phyloP scores from a whole-genome alignment of 2,329 filamentous ascomycete species.

The Penicillium expansum region DNA sequence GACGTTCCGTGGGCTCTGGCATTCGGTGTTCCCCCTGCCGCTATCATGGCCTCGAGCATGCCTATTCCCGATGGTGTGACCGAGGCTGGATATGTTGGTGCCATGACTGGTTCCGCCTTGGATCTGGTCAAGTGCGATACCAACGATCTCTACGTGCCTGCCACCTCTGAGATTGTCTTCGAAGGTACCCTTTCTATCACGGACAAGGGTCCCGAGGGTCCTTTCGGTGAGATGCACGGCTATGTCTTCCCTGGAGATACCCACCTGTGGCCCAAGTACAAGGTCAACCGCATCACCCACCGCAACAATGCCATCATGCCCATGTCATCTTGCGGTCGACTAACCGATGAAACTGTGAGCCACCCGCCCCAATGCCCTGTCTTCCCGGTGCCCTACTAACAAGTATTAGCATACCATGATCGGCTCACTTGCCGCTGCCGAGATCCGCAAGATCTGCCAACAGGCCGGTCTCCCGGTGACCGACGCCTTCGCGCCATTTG shows the following conservation, averaged over 20 bases:
- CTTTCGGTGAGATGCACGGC: slow-evolving; percentile 51
- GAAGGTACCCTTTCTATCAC: slow-evolving; percentile 50
- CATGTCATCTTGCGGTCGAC: slow-evolving; percentile 43
- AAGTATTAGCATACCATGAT: slow-evolving; percentile 38
- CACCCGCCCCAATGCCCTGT: no score
- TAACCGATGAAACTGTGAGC: slow-evolving; percentile 47
- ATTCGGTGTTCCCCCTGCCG: slow-evolving; percentile 51
- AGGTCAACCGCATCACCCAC: slow-evolving; percentile 50
- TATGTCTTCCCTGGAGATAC: slow-evolving; percentile 46
- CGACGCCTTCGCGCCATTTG: slow-evolving; percentile 47
- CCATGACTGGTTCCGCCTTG: slow-evolving; percentile 45
- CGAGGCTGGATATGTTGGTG: slow-evolving; percentile 51
- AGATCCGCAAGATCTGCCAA: slow-evolving; percentile 42
- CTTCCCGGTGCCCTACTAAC: no score
- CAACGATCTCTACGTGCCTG: slow-evolving; percentile 50
- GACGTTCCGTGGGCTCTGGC: slow-evolving; percentile 50
- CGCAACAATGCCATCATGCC: slow-evolving; percentile 50
- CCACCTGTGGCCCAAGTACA: slow-evolving; percentile 42
- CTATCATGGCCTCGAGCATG: slow-evolving; percentile 50
- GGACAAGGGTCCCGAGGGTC: slow-evolving; percentile 47
- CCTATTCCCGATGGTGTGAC: slow-evolving; percentile 51
- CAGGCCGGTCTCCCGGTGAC: slow-evolving; percentile 43
- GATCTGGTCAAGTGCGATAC: slow-evolving; percentile 55
- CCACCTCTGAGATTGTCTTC: slow-evolving; percentile 52
- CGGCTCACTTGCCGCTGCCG: slow-evolving; percentile 45